Base-by-base conservation (phyloP, 305 asterid species). In the Fraxinus sp. region DNA sequence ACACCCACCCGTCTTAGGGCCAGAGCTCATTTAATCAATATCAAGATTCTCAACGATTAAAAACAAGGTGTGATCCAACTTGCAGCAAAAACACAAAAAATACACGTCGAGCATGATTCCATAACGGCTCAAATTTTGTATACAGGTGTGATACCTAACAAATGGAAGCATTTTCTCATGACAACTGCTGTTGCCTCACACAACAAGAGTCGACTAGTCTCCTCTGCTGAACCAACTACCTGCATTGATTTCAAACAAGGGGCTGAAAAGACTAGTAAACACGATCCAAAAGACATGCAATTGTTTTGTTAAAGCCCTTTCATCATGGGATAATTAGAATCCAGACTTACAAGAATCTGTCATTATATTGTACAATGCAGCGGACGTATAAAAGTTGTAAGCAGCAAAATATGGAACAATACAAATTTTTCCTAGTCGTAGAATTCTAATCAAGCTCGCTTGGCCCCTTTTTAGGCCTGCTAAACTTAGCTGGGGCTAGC, bases 101-200 rank as follows among this genome's bases (percentile, higher is more conserved):
- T 13, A 30, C 22, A 26, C 24, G 0, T 16, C 3, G 26, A 71
- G 11, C 37, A 14, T 5, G 28, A 30, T 70, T 26, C 18, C 64
- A 1, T 24, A 32, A 70, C 3, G 41, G 72, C 2, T 92, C 87
- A 96, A 77, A 96, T 89, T 81, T 91, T 96, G 93, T 91, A 92
- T 30, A 96, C 98, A 0, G 97, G 98, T 0, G 95, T 95, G 78
- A 94, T 95, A 22, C 98, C 99, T 8, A 96, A 91, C 81, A 96
- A 80, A 85, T 92, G 88, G 88, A 96, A 93, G 82, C 98, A 94
- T 82, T 92, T 88, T 46, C 99, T 88, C 98, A 94, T 96, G 59
- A 94, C 98, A 62, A 91, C 88, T 18, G 97, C 98, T 1, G 99
- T 94, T 66, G 99, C 98, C 90, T 96, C 98, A 43, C 99, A 94